Conservation (phyloP, 768 basidiomycete genomes). For the Agrocybe pediades region DNA sequence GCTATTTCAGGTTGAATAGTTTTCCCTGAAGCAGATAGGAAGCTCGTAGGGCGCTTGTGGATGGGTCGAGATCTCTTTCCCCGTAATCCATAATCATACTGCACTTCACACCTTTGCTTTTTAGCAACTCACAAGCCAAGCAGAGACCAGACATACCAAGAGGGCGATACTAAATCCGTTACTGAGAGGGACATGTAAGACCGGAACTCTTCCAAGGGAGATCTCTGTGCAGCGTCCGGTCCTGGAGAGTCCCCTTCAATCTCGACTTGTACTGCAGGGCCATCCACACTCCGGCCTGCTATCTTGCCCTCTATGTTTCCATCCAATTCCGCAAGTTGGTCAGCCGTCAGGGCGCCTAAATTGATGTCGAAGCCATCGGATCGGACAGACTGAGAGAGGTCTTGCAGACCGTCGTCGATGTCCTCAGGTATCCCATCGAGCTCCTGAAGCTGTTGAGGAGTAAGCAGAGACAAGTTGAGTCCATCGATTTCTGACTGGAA, state of each 20-base stretch:
- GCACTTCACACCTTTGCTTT: conserved; percentile 70
- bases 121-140: background rate
- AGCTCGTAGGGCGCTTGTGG: conserved; percentile 52
- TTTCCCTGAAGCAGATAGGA: conserved; percentile 60
- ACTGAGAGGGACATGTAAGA: conserved; percentile 52
- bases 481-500: conserved; percentile 14
- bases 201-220: conserved; percentile 48
- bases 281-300: conserved; percentile 1
- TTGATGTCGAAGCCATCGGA: conserved; percentile 19
- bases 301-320: background rate
- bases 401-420: conserved; percentile 6
- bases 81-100: conserved; percentile 74
- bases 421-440: background rate
- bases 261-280: conserved; percentile 39
- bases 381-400: too few species aligned
- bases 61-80: conserved; percentile 55
- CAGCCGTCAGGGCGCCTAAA: conserved; percentile 13
- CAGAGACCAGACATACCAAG: conserved; percentile 48
- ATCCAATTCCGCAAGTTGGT: conserved; percentile 18
- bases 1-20: conserved; percentile 53
- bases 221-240: conserved; percentile 1
- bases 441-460: background rate
- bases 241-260: conserved; percentile 20
- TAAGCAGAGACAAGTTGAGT: conserved; percentile 17
- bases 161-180: conserved; percentile 59